Evolutionary conservation across 2,329 filamentous ascomycete species (phyloP), one percentile per base, ranked within the genome.

Genomic region (Hortaea sp.): DNA sequence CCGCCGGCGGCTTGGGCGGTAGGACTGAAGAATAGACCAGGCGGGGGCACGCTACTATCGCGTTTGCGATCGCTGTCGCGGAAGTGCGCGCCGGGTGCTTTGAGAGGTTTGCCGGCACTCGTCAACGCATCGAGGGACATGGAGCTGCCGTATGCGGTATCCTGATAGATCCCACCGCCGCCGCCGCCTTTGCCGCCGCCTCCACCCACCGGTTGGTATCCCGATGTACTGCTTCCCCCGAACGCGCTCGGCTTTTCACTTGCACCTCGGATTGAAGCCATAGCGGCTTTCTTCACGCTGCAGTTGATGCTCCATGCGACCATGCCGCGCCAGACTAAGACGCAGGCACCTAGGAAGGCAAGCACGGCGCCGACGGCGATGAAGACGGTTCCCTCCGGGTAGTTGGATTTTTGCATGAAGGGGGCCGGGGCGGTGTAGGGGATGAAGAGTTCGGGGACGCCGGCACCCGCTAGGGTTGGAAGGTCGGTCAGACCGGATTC

Each of bases 351-450:
- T 53, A 95, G 79, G 54, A 88, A 83, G 11, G 87, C 92, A 5
- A 98, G 77, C 29, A 88, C 83, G 28, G 88, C 85, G 40, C 92
- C 92, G 1, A 97, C 92, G 20, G 82, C 84, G 58, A 98, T 98
- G 70, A 98, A 98, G 49, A 98, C 84, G 4, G 90, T 95, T 45
- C 92, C 92, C 60, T 97, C 85, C 2, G 92, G 92, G 7, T 89
- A 74, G 44, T 69, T 82, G 1, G 88, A 94, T 59, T 83, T 81
- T 61, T 89, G 83, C 87, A 97, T 95, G 63, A 87, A 98, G 11
- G 90, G 88, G 5, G 92, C 92, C 60, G 84, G 79, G 35, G 78
- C 75, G 3, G 86, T 95, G 28, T 88, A 85, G 6, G 92, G 92
- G 2, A 97, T 82, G 28, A 80, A 77, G 4, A 88, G 74, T 1